A percentile compares a stretch with the other conserved stretches of the same genome.
Conservation (phyloP, 2,329 filamentous ascomycete genomes). For the Colletotrichum phormii region DNA sequence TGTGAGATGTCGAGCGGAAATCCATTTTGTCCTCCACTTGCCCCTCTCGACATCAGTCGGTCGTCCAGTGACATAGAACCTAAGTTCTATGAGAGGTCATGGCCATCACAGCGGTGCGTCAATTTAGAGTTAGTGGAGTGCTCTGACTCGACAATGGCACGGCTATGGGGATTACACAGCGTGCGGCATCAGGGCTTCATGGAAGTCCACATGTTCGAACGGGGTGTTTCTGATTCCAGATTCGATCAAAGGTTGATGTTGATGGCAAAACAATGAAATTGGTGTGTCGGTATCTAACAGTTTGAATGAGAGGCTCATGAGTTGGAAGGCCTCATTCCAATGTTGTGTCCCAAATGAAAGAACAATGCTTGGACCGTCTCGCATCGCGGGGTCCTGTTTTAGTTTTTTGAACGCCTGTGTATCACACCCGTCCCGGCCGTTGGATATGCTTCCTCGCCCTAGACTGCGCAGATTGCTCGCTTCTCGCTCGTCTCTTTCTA, state of each 20-base stretch:
- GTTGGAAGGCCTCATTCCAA: not conserved
- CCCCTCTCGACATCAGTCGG: not conserved
- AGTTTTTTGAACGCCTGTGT: conserved; percentile 27
- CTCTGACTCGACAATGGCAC: not conserved
- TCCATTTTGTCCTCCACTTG: no score
- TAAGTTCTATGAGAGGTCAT: not conserved
- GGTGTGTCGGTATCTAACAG: not conserved
- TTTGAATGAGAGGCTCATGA: not conserved
- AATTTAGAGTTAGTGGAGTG: not conserved
- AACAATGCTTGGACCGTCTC: conserved; percentile 17
- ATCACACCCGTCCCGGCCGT: not conserved
- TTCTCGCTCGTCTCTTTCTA: conserved; percentile 6
- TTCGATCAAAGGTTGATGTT: not conserved
- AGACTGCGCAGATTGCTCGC: conserved; percentile 20
- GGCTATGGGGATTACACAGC: no score
- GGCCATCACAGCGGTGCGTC: not conserved
- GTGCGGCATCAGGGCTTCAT: not conserved
- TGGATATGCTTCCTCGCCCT: not conserved
- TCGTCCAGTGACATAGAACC: not conserved
- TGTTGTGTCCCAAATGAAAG: not conserved
- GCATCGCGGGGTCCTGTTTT: conserved; percentile 2
- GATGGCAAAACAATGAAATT: not conserved
- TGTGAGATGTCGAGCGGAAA: no score
- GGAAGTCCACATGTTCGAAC: not conserved
- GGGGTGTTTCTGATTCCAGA: not conserved